Evolutionary conservation across 208 protist genomes (phyloP).

Genomic region (Crithidia acanthocephali): DNA sequence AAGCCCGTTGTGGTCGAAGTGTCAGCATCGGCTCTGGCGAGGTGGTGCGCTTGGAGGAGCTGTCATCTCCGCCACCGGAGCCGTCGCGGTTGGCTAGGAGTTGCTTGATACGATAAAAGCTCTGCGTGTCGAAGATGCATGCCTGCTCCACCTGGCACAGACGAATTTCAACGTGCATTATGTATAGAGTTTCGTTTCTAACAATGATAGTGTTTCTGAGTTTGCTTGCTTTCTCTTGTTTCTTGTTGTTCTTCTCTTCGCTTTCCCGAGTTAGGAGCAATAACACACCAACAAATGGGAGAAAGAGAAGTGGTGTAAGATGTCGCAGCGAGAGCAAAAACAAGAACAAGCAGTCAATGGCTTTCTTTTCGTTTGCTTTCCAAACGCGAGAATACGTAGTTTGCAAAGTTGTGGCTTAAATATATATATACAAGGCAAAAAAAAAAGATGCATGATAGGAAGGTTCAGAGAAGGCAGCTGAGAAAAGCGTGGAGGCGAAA

Average conservation of each 20-base stretch:
- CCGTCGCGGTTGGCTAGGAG: slow-evolving; percentile 30
- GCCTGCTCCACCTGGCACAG: slow-evolving; percentile 54
- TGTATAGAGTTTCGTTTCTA: background rate
- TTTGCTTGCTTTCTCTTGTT: background rate
- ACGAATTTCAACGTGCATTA: slow-evolving; percentile 86
- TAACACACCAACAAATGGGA: too few species aligned
- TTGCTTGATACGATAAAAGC: slow-evolving; percentile 84
- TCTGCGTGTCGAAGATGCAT: slow-evolving; percentile 72
- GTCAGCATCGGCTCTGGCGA: slow-evolving; percentile 21
- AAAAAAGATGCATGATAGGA: too few species aligned
- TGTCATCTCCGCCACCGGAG: slow-evolving; percentile 2
- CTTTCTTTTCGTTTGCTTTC: too few species aligned
- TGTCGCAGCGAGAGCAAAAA: background rate
- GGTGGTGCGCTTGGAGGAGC: slow-evolving; percentile 3
- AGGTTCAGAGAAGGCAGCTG: too few species aligned
- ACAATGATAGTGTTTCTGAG: background rate
- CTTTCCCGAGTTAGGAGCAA: too few species aligned
- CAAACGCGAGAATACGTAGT: too few species aligned
- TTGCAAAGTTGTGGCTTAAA: too few species aligned
- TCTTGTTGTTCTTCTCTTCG: too few species aligned
- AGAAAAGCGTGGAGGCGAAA: too few species aligned
- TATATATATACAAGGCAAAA: background rate
- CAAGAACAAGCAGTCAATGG: too few species aligned
- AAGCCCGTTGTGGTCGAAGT: slow-evolving; percentile 3
- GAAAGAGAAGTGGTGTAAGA: background rate